Percentiles rank a stretch among this genome's conserved stretches.
Evolutionary conservation across 192 early-diverging fungal genomes (phyloP).

Genomic region (Dissophora ornata): DNA sequence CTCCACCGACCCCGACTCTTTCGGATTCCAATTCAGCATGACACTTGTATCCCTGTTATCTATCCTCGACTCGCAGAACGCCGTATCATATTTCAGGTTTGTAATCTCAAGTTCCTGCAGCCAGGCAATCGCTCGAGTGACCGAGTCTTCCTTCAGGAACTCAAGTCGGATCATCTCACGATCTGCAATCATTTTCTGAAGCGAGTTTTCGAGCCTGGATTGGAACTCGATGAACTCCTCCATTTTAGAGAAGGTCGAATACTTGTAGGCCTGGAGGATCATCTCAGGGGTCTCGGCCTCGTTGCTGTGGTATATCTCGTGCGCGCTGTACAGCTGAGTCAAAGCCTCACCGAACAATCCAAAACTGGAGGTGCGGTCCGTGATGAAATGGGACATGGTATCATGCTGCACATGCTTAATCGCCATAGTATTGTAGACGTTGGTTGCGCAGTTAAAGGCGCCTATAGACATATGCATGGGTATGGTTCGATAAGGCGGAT

Average conservation of each 20-base stretch:
- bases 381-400: constrained; percentile 81
- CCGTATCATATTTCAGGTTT: constrained; percentile 66
- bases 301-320: constrained; percentile 83
- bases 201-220: constrained; percentile 73
- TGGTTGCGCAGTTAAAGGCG: constrained; percentile 67
- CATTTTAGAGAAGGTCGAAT: constrained; percentile 89
- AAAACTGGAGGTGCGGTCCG: constrained; percentile 66
- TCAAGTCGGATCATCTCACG: constrained; percentile 76
- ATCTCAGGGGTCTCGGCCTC: constrained; percentile 88
- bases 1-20: constrained; percentile 43
- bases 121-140: constrained; percentile 61
- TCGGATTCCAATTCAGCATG: constrained; percentile 67
- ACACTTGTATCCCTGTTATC: constrained; percentile 83
- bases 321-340: constrained; percentile 64
- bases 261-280: constrained; percentile 85
- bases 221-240: constrained; percentile 89
- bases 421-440: constrained; percentile 77
- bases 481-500: too few relatives aligned
- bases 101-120: constrained; percentile 66
- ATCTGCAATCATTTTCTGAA: constrained; percentile 78
- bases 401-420: constrained; percentile 95
- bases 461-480: too few relatives aligned
- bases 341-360: constrained; percentile 65
- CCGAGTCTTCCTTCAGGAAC: constrained; percentile 59
- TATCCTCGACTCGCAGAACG: constrained; percentile 54